Conservation (phyloP, 495 filamentous ascomycete species). For the Penicillium taxi region DNA sequence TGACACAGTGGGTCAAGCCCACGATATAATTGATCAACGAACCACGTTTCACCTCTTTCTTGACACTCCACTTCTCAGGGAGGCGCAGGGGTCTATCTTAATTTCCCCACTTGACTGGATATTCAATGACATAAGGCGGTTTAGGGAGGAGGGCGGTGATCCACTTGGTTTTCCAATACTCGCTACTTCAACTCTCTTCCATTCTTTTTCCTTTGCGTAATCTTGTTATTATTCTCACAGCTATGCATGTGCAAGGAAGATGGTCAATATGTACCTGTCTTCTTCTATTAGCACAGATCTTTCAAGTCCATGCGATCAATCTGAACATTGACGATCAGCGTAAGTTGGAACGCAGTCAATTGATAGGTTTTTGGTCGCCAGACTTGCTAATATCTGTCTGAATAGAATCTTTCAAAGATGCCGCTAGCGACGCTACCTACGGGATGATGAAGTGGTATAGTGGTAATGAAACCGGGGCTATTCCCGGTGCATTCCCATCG, state of each 20-base stretch:
- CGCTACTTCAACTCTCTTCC: no score
- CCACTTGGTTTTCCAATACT: no score
- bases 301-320: slow-evolving; percentile 4
- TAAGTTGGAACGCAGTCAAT: not conserved
- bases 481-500: slow-evolving; percentile 12
- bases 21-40: no score
- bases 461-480: slow-evolving; percentile 14
- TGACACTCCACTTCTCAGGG: no score
- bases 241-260: slow-evolving; percentile 4
- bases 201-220: not conserved
- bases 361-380: not conserved
- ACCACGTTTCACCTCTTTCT: no score
- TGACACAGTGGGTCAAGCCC: no score
- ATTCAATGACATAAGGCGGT: no score
- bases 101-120: no score
- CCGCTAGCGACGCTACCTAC: slow-evolving; percentile 9
- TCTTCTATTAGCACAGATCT: not conserved
- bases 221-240: no score
- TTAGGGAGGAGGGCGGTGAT: no score
- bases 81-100: no score
- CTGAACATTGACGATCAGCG: slow-evolving; percentile 7
- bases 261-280: slow-evolving; percentile 12
- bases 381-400: not conserved
- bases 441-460: slow-evolving; percentile 15
- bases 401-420: slow-evolving; percentile 14